Percentiles rank a stretch among this genome's conserved stretches.
phyloP scores from a whole-genome alignment of 495 filamentous ascomycete species.

The Xanthoparmelia taractica region DNA sequence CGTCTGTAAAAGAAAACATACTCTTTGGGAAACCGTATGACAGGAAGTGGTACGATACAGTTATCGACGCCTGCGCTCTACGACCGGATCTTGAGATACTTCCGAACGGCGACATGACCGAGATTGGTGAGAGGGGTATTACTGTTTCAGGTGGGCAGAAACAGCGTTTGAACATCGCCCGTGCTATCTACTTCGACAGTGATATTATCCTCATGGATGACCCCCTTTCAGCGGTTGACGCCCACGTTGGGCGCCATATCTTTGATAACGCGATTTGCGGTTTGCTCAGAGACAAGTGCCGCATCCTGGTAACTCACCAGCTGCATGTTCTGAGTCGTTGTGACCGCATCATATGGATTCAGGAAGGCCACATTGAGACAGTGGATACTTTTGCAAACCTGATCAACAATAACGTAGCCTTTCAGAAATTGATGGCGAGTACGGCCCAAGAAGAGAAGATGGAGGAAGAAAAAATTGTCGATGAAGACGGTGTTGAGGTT shows the following conservation, averaged over 20 bases:
- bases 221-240: constrained; percentile 74
- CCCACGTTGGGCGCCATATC: constrained; percentile 85
- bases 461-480: constrained; percentile 38
- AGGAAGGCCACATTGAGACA: constrained; percentile 71
- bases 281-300: constrained; percentile 76
- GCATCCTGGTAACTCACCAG: constrained; percentile 91
- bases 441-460: constrained; percentile 66
- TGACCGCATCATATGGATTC: constrained; percentile 86
- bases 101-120: constrained; percentile 48
- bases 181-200: constrained; percentile 78
- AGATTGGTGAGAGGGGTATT: constrained; percentile 56
- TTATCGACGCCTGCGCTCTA: constrained; percentile 52
- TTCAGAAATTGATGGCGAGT: constrained; percentile 73
- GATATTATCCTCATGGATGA: constrained; percentile 82
- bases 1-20: constrained; percentile 79
- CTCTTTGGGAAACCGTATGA: constrained; percentile 68
- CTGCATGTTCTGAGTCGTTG: constrained; percentile 85
- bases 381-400: constrained; percentile 84
- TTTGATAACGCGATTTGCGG: constrained; percentile 94
- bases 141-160: constrained; percentile 62
- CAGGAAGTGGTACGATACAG: constrained; percentile 46
- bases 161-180: constrained; percentile 65
- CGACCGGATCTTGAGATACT: constrained; percentile 49
- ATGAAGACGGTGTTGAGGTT: constrained; percentile 41
- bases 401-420: constrained; percentile 64